These are phyloP conservation scores for Athelia psychrophila DNA, from an alignment of 1,284 basidiomycete genomes.

Conservation along the genomic window DNA sequence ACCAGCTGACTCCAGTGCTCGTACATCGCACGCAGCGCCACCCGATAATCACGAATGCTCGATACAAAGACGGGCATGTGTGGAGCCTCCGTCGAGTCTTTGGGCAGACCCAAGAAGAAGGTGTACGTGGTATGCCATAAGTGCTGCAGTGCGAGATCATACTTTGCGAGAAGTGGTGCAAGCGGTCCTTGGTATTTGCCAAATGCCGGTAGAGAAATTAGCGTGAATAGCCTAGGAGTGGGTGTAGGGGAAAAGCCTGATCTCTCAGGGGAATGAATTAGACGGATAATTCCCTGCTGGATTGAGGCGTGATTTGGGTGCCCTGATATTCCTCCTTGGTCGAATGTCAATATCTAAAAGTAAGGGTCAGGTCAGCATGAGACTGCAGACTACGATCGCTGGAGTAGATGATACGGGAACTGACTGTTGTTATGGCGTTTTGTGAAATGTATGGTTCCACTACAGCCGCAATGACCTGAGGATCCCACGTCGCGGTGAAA, in stretches of 20 bases:
- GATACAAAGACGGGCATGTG: slow-evolving; percentile 48
- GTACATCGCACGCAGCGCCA: slow-evolving; percentile 68
- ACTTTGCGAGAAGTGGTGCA: slow-evolving; percentile 45
- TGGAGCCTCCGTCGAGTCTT: slow-evolving; percentile 1
- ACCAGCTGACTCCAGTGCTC: slow-evolving; percentile 76
- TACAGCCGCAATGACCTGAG: slow-evolving; percentile 55
- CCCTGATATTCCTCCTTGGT: slow-evolving; percentile 74
- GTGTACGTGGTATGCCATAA: slow-evolving; percentile 12
- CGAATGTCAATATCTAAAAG: slow-evolving; percentile 87
- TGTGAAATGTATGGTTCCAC: slow-evolving; percentile 57
- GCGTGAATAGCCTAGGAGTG: slow-evolving; percentile 48
- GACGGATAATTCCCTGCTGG: slow-evolving; percentile 48
- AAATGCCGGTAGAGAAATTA: slow-evolving; percentile 55
- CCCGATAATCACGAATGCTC: slow-evolving; percentile 51
- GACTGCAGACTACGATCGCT: slow-evolving; percentile 1
- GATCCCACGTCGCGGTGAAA: slow-evolving; percentile 68
- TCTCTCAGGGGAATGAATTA: slow-evolving; percentile 30
- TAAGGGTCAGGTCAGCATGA: neutral
- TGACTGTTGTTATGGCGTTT: slow-evolving; percentile 63
- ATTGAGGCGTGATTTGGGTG: slow-evolving; percentile 92
- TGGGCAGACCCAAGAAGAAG: slow-evolving; percentile 5
- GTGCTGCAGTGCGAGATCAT: slow-evolving; percentile 29
- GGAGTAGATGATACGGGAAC: slow-evolving; percentile 22
- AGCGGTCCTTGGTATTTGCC: slow-evolving; percentile 62
- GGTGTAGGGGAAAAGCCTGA: slow-evolving; percentile 13